Evolutionary conservation across 2,329 filamentous ascomycete species (phyloP).

Genomic region (Sporothrix inflata): DNA sequence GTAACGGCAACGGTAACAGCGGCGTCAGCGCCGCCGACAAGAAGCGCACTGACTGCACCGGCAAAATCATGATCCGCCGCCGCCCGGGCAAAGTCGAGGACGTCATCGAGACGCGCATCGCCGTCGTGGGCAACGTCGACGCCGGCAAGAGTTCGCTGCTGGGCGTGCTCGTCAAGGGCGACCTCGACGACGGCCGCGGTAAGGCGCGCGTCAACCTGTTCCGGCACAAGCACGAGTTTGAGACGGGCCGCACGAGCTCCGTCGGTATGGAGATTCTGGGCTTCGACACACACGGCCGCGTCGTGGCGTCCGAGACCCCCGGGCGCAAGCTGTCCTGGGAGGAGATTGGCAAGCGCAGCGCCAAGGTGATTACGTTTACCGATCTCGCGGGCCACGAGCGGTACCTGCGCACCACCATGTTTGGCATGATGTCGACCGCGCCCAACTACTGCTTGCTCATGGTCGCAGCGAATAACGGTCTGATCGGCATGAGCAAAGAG

Average conservation of each 20-base stretch:
- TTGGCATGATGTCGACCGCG: constrained; percentile 89
- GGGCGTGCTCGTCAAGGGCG: constrained; percentile 92
- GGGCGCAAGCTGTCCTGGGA: constrained; percentile 88
- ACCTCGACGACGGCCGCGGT: constrained; percentile 90
- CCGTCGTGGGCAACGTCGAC: constrained; percentile 96
- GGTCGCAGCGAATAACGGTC: constrained; percentile 96
- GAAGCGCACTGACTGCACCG: constrained; percentile 69
- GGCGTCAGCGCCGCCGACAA: constrained; percentile 53
- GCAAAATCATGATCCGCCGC: constrained; percentile 84
- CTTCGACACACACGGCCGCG: constrained; percentile 83
- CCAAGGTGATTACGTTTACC: constrained; percentile 96
- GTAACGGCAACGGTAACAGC: background rate
- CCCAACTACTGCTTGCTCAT: constrained; percentile 97
- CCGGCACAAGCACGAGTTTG: constrained; percentile 96
- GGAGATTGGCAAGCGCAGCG: constrained; percentile 91
- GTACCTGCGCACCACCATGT: constrained; percentile 94
- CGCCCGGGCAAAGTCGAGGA: constrained; percentile 75
- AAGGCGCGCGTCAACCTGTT: constrained; percentile 95
- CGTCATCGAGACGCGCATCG: constrained; percentile 93
- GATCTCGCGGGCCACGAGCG: constrained; percentile 95
- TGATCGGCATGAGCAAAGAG: constrained; percentile 98
- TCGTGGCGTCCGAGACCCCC: constrained; percentile 78
- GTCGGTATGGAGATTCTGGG: constrained; percentile 99
- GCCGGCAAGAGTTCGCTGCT: constrained; percentile 96
- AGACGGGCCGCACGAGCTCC: constrained; percentile 91